Percentiles rank a stretch among this genome's conserved stretches.
These are phyloP conservation scores for Dactylonectria estremocensis DNA, from an alignment of 2,329 filamentous ascomycete species.

Conservation along the genomic window DNA sequence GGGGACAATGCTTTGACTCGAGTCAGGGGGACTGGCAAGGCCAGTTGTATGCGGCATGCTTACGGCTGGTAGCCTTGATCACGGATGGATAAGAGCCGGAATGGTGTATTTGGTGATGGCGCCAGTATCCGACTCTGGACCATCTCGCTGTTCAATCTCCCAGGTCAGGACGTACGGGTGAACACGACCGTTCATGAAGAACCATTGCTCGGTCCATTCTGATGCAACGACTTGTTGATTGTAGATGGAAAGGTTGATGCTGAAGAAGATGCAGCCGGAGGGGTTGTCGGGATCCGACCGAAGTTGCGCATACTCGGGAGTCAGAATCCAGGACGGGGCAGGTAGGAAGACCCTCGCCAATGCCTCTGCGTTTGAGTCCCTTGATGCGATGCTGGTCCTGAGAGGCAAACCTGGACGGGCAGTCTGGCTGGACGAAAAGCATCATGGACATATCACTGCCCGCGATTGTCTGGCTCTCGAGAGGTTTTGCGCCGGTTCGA, in stretches of 20 bases:
- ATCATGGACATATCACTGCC: neutral
- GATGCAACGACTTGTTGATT: neutral
- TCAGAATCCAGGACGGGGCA: conserved; percentile 1
- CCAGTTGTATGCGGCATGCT: conserved; percentile 2
- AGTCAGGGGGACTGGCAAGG: neutral
- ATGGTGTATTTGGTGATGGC: neutral
- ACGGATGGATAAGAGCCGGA: neutral
- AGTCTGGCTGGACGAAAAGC: neutral
- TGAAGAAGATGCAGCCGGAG: neutral
- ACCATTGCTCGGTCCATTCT: neutral
- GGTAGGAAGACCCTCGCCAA: conserved; percentile 1
- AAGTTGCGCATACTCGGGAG: conserved; percentile 1
- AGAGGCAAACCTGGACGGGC: neutral
- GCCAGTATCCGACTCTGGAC: conserved; percentile 2
- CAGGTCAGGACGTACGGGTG: neutral
- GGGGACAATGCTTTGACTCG: neutral
- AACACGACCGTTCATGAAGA: neutral
- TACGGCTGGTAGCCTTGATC: neutral
- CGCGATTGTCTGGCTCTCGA: neutral
- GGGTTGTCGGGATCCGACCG: neutral
- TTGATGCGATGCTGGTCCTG: conserved; percentile 2
- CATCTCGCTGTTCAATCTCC: neutral
- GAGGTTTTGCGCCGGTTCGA: neutral
- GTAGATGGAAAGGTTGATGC: no score
- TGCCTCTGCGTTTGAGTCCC: neutral